Conservation (phyloP, 2,329 filamentous ascomycete genomes). For the Diplodia seriata region DNA sequence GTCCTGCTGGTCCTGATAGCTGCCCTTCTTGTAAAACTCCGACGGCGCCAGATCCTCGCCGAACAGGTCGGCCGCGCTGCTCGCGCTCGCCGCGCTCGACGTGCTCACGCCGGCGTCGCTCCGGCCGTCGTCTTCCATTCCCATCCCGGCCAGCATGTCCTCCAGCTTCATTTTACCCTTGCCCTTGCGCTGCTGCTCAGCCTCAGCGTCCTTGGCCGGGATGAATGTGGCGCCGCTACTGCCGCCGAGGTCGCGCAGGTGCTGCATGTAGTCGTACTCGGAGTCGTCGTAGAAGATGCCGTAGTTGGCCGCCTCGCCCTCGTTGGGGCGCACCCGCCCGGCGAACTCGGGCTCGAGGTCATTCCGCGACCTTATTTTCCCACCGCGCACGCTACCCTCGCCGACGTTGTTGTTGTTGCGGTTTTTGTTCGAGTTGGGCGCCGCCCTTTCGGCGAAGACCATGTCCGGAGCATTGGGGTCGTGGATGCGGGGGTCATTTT, state of each 20-base stretch:
- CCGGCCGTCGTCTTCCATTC: conserved; percentile 51
- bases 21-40: conserved; percentile 76
- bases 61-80: conserved; percentile 60
- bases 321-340: conserved; percentile 75
- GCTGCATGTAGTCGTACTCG: conserved; percentile 99
- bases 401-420: conserved; percentile 33
- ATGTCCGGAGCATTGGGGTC: conserved; percentile 87
- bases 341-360: conserved; percentile 81
- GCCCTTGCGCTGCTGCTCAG: conserved; percentile 69
- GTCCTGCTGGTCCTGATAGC: conserved; percentile 92
- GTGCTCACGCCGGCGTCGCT: conserved; percentile 53
- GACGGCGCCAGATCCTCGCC: conserved; percentile 79
- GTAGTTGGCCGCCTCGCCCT: conserved; percentile 93
- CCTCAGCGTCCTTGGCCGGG: conserved; percentile 62
- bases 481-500: conserved; percentile 97
- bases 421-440: conserved; percentile 43
- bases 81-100: conserved; percentile 44
- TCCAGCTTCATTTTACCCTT: conserved; percentile 79
- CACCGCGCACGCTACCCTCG: conserved; percentile 37
- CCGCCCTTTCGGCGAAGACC: conserved; percentile 76
- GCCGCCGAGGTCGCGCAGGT: conserved; percentile 81
- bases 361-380: conserved; percentile 69
- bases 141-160: conserved; percentile 70
- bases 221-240: conserved; percentile 78
- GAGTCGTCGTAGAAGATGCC: conserved; percentile 95